Evolutionary conservation across 1,284 basidiomycete genomes (phyloP).

Genomic region (Pulchroboletus neoregius): DNA sequence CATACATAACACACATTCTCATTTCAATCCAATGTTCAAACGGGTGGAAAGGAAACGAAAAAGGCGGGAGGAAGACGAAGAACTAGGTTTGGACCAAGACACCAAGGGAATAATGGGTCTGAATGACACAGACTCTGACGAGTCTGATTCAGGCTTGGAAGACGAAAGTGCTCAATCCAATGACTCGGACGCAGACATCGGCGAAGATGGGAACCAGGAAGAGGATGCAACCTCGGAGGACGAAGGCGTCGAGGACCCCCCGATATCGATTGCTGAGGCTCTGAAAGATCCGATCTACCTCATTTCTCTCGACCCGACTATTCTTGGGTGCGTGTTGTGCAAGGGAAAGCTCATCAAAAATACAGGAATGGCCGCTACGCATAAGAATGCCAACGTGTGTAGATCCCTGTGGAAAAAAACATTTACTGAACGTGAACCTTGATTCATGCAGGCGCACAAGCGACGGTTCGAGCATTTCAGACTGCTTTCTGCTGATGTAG

Average conservation of each 20-base stretch:
- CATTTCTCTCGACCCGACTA: slow-evolving; percentile 48
- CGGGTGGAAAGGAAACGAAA: slow-evolving; percentile 67
- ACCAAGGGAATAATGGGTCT: slow-evolving; percentile 69
- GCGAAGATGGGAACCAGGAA: slow-evolving; percentile 28
- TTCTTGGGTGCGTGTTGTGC: slow-evolving; percentile 66
- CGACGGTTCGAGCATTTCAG: slow-evolving; percentile 54
- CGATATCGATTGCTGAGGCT: slow-evolving; percentile 58
- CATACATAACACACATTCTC: too few species aligned
- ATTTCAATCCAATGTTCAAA: slow-evolving; percentile 64
- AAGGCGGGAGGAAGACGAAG: slow-evolving; percentile 65
- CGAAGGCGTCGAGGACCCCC: slow-evolving; percentile 36
- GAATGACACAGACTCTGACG: slow-evolving; percentile 70
- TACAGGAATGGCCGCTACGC: slow-evolving; percentile 54
- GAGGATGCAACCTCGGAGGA: slow-evolving; percentile 28
- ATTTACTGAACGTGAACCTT: slow-evolving; percentile 20
- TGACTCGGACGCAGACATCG: slow-evolving; percentile 27
- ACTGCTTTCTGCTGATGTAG: slow-evolving; percentile 36
- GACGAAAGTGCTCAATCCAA: slow-evolving; percentile 27
- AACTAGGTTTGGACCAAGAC: slow-evolving; percentile 65
- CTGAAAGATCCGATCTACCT: slow-evolving; percentile 62
- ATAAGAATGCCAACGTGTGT: slow-evolving; percentile 67
- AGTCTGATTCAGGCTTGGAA: slow-evolving; percentile 46
- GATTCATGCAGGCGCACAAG: slow-evolving; percentile 49
- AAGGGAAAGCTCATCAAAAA: slow-evolving; percentile 73
- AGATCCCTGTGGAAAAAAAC: slow-evolving; percentile 15